phyloP scores from a whole-genome alignment of 257 asterid genomes.

The Paraleonurus japonicus region DNA sequence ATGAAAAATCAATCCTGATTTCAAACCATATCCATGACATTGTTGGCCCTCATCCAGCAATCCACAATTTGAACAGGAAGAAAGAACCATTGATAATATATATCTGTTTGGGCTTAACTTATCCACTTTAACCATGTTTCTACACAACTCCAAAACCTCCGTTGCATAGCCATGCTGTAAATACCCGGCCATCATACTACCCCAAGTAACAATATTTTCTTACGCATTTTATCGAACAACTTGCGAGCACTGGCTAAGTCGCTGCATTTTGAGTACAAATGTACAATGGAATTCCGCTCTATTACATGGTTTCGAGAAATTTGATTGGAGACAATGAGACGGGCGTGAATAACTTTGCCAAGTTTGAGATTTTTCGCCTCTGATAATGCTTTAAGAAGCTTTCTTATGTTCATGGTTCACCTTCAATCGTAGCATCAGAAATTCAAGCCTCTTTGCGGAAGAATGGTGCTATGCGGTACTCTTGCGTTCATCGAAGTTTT shows the following conservation, averaged over 20 bases:
- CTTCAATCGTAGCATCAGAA: background rate
- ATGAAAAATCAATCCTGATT: slow-evolving; percentile 64
- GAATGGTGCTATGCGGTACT: background rate
- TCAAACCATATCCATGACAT: slow-evolving; percentile 72
- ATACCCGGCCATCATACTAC: slow-evolving; percentile 70
- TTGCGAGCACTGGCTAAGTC: slow-evolving; percentile 52
- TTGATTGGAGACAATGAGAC: slow-evolving; percentile 47
- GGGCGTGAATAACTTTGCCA: slow-evolving; percentile 72
- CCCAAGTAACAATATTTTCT: slow-evolving; percentile 73
- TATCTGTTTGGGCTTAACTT: slow-evolving; percentile 55
- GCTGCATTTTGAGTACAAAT: slow-evolving; percentile 60
- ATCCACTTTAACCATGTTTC: slow-evolving; percentile 47
- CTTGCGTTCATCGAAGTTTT: no score
- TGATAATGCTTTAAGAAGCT: slow-evolving; percentile 59
- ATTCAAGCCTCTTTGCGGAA: background rate
- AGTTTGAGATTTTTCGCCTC: slow-evolving; percentile 44
- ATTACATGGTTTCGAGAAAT: slow-evolving; percentile 47
- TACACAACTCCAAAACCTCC: slow-evolving; percentile 49
- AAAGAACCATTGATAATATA: slow-evolving; percentile 63
- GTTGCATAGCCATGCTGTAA: slow-evolving; percentile 45
- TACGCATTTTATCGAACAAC: slow-evolving; percentile 68
- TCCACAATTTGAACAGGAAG: slow-evolving; percentile 57
- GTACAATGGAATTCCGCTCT: slow-evolving; percentile 57
- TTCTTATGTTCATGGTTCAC: slow-evolving; percentile 27
- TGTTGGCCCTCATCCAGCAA: slow-evolving; percentile 64